Conservation (phyloP, 1,284 basidiomycete species). For the Agroathelia rolfsii region DNA sequence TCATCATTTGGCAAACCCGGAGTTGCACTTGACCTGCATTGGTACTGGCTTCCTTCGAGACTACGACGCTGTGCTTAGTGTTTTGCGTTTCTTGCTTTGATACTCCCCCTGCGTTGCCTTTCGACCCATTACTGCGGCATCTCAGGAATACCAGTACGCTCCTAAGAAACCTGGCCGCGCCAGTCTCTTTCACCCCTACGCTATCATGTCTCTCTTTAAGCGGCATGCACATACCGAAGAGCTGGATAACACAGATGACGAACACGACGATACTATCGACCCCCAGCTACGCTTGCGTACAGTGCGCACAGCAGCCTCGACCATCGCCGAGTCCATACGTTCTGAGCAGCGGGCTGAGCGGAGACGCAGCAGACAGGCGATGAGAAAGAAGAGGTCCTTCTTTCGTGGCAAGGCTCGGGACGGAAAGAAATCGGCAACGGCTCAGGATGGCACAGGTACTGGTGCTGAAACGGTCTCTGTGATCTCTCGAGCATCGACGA, state of each 20-base stretch:
- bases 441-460: too few relatives aligned
- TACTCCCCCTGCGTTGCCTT: constrained; percentile 18
- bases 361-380: constrained; percentile 50
- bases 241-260: constrained; percentile 44
- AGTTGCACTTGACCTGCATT: too few relatives aligned
- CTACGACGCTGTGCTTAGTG: too few relatives aligned
- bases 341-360: constrained; percentile 66
- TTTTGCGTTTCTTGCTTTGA: too few relatives aligned
- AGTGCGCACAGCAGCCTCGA: constrained; percentile 80
- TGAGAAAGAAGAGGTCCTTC: constrained; percentile 48
- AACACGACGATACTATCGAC: constrained; percentile 63
- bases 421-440: constrained; percentile 37
- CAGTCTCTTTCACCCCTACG: constrained; percentile 10
- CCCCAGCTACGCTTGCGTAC: constrained; percentile 79
- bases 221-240: constrained; percentile 22
- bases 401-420: constrained; percentile 36
- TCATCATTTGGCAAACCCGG: too few relatives aligned
- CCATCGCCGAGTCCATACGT: constrained; percentile 76
- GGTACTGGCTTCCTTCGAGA: too few relatives aligned
- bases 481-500: too few relatives aligned
- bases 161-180: background rate
- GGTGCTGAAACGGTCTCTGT: too few relatives aligned
- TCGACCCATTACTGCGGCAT: constrained; percentile 10
- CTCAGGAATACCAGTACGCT: constrained; percentile 11
- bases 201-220: constrained; percentile 22